phyloP scores from a whole-genome alignment of 2,329 filamentous ascomycete genomes.

The Neophaeococcomyces aloes region DNA sequence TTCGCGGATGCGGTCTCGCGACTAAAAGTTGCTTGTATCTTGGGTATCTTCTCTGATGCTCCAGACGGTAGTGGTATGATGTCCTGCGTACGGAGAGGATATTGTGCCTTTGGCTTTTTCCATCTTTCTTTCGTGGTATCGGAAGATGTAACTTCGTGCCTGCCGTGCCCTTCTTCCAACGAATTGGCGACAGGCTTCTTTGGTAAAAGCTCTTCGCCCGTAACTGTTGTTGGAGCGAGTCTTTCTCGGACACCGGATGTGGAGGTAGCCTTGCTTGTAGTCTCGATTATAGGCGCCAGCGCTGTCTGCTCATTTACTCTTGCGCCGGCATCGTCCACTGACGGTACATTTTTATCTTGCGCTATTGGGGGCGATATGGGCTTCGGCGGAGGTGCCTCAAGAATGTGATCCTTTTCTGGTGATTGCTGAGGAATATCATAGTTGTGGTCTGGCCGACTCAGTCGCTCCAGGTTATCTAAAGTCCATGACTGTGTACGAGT shows the following conservation, averaged over 20 bases:
- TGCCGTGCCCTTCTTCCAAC: conserved; percentile 27
- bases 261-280: not conserved
- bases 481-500: conserved; percentile 34
- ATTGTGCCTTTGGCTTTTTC: conserved; percentile 63
- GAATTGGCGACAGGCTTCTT: conserved; percentile 20
- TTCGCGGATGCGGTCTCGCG: conserved; percentile 51
- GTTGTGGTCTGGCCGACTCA: conserved; percentile 7
- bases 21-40: conserved; percentile 64
- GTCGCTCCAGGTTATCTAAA: conserved; percentile 10
- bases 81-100: conserved; percentile 60
- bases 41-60: conserved; percentile 58
- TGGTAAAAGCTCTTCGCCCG: conserved; percentile 16
- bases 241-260: conserved; percentile 1
- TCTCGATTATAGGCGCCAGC: not conserved
- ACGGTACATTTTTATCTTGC: conserved; percentile 5
- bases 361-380: not conserved
- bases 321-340: conserved; percentile 1
- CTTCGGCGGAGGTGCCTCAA: conserved; percentile 2
- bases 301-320: not conserved
- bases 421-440: conserved; percentile 8
- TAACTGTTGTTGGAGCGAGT: conserved; percentile 9
- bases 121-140: conserved; percentile 42
- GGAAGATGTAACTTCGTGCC: conserved; percentile 22
- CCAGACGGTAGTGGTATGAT: conserved; percentile 68
- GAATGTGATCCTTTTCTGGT: conserved; percentile 5